Base-by-base conservation (phyloP, 257 asterid genomes). In the Solanum infundibuliforme region DNA sequence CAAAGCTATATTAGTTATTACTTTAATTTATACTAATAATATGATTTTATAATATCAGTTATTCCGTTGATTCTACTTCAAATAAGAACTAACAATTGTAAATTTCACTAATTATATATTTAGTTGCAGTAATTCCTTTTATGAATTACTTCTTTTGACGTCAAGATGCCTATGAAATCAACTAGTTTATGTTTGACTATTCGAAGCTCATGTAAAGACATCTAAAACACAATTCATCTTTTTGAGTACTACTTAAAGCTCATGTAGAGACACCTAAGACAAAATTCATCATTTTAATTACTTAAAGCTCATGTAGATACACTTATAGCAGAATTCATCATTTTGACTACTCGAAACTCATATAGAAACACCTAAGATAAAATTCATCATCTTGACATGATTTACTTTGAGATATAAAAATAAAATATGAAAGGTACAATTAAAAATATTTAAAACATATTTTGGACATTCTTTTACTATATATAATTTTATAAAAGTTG, bases 201-300 rank as follows among this genome's bases (percentile, higher is more conserved):
- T 66, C 9, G 20, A 66, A 66, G 0, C 9, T 12, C 20, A 5
- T 1, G 8, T 27, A 27, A 3, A 27, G 2, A 25, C 2, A 66
- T 7, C 2, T 66, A 12, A 12, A 5, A 10, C 20, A 12, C 0
- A 0, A 2, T 52, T 5, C 23, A 52, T 52, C 8, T 1, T 52
- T 16, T 52, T 52, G 60, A 36, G 39, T 36, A 52, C 60, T 14
- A 52, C 8, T 52, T 5, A 2, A 52, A 52, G 7, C 3, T 14
- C 58, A 48, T 13, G 58, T 14, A 48, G 58, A 13, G 23, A 14
- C 21, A 48, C 3, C 60, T 48, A 14, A 16, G 21, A 48, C 21
- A 48, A 16, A 16, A 48, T 48, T 14, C 8, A 48, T 48, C 8
- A 46, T 13, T 13, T 46, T 3, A 10, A 41, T 4, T 46, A 46